phyloP scores from a whole-genome alignment of 345 rosid genomes.

The Raphanus sativus region DNA sequence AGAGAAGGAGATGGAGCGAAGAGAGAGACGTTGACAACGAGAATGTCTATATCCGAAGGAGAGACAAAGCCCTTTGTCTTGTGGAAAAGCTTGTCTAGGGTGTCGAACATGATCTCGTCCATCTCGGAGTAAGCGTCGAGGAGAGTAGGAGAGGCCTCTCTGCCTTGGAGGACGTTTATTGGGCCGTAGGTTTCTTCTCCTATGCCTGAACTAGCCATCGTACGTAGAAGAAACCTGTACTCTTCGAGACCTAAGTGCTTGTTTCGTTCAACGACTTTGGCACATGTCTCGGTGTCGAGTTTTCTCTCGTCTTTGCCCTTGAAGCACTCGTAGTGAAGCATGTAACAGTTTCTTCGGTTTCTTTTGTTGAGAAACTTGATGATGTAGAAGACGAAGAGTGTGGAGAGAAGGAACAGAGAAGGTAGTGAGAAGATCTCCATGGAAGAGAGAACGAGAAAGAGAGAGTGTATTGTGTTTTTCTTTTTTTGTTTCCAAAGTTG shows the following conservation, averaged over 20 bases:
- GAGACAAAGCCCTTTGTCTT: slow-evolving; percentile 42
- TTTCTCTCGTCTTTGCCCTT: slow-evolving; percentile 47
- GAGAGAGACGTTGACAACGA: slow-evolving; percentile 64
- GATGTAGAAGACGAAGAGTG: slow-evolving; percentile 32
- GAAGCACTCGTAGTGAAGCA: slow-evolving; percentile 73
- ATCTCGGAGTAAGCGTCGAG: slow-evolving; percentile 50
- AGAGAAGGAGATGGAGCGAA: slow-evolving; percentile 70
- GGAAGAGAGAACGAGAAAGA: slow-evolving; percentile 3
- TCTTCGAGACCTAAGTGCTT: slow-evolving; percentile 60
- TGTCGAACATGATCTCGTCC: slow-evolving; percentile 56
- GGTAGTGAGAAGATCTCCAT: slow-evolving; percentile 36
- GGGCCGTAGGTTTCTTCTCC: slow-evolving; percentile 78
- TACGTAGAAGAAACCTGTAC: slow-evolving; percentile 59
- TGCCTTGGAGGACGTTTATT: slow-evolving; percentile 47
- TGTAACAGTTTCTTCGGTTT: slow-evolving; percentile 48
- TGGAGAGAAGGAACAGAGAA: slow-evolving; percentile 19
- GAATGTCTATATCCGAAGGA: slow-evolving; percentile 60
- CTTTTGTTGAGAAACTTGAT: slow-evolving; percentile 30
- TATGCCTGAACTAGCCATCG: slow-evolving; percentile 63
- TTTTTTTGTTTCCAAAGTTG: slow-evolving; percentile 1
- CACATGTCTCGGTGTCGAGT: slow-evolving; percentile 56
- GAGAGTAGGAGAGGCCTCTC: slow-evolving; percentile 49
- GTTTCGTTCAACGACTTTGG: slow-evolving; percentile 48
- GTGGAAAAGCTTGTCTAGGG: slow-evolving; percentile 57
- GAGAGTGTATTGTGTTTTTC: slow-evolving; percentile 4